phyloP scores from a whole-genome alignment of 108 stramenopile genomes.

The Mediolabrus comicus region DNA sequence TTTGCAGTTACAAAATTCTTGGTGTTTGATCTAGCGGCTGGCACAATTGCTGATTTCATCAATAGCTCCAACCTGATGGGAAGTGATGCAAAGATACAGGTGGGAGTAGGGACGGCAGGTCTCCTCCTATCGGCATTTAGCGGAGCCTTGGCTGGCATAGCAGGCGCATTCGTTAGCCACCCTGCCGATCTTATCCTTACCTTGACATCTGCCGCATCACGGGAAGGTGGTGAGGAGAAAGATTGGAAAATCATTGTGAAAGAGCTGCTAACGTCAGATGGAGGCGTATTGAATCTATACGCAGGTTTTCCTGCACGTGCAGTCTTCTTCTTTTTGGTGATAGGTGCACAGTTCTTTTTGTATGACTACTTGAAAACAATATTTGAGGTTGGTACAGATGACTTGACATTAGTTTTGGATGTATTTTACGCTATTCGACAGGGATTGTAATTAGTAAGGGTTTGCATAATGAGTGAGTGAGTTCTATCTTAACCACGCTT shows the following conservation, averaged over 20 bases:
- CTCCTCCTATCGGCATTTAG: slow-evolving; percentile 72
- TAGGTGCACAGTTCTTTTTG: slow-evolving; percentile 89
- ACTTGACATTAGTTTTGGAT: slow-evolving; percentile 86
- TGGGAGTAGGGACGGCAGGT: slow-evolving; percentile 76
- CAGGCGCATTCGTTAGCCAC: slow-evolving; percentile 78
- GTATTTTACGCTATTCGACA: slow-evolving; percentile 87
- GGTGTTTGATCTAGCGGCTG: slow-evolving; percentile 77
- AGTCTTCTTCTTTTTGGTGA: slow-evolving; percentile 89
- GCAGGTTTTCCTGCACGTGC: slow-evolving; percentile 74
- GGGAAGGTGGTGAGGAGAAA: slow-evolving; percentile 20
- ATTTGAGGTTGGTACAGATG: slow-evolving; percentile 81
- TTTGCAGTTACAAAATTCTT: slow-evolving; percentile 88
- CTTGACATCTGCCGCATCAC: slow-evolving; percentile 60
- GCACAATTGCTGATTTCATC: slow-evolving; percentile 48
- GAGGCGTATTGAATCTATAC: slow-evolving; percentile 76
- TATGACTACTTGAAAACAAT: slow-evolving; percentile 88
- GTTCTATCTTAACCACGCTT: no score
- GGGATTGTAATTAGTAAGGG: slow-evolving; percentile 56
- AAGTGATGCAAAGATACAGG: slow-evolving; percentile 60
- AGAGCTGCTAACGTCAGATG: slow-evolving; percentile 66
- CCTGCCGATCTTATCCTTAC: slow-evolving; percentile 91
- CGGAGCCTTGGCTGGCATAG: slow-evolving; percentile 80
- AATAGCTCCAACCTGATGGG: slow-evolving; percentile 58
- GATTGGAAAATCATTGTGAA: slow-evolving; percentile 75
- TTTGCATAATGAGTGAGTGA: no score